These are phyloP conservation scores for Cladosporium colombiae DNA, from an alignment of 2,329 filamentous ascomycete genomes.

Conservation along the genomic window DNA sequence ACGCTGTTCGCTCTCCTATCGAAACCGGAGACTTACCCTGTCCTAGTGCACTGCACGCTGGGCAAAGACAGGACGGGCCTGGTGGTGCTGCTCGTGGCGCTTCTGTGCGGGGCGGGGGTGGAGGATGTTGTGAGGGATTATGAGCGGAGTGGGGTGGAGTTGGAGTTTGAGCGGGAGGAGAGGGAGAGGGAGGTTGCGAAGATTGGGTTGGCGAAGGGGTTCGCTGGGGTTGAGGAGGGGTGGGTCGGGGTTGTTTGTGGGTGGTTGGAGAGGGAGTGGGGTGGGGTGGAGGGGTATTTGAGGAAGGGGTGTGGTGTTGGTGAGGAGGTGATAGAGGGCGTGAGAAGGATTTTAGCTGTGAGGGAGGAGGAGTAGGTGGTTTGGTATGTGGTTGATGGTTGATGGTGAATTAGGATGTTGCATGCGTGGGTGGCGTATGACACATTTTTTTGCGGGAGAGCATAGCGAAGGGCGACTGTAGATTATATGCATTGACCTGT, in stretches of 20 bases:
- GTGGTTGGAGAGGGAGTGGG: constrained; percentile 64
- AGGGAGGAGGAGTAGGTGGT: neutral
- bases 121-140: constrained; percentile 72
- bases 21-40: constrained; percentile 57
- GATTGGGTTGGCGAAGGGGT: constrained; percentile 73
- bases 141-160: constrained; percentile 60
- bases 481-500: neutral
- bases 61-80: constrained; percentile 85
- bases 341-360: constrained; percentile 36
- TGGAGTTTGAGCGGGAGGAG: constrained; percentile 62
- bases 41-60: constrained; percentile 81
- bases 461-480: neutral
- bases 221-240: constrained; percentile 64
- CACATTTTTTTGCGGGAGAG: neutral
- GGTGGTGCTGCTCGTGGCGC: constrained; percentile 65
- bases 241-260: constrained; percentile 62
- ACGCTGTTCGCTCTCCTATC: constrained; percentile 54
- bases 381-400: neutral
- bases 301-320: constrained; percentile 56
- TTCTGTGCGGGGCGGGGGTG: constrained; percentile 60
- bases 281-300: constrained; percentile 67
- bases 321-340: constrained; percentile 35
- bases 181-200: constrained; percentile 67
- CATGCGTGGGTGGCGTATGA: neutral
- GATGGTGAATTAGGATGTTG: neutral